Evolutionary conservation across 2,329 filamentous ascomycete genomes (phyloP).

Genomic region (Trichoderma sp.): DNA sequence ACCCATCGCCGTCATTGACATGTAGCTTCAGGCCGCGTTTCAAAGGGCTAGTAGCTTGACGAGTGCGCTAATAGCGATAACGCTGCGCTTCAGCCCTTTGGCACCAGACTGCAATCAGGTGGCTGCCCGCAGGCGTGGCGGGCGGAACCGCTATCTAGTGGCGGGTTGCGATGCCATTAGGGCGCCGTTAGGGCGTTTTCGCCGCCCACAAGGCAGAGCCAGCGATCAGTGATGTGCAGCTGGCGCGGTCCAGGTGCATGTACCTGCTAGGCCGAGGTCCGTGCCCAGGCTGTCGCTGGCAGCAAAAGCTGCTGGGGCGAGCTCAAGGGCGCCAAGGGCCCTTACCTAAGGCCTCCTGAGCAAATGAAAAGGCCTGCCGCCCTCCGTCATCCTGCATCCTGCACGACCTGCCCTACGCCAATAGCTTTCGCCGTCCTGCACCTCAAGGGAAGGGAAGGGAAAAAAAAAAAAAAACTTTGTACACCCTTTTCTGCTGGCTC

Average conservation of each 20-base stretch:
- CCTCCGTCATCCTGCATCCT: conserved; percentile 29
- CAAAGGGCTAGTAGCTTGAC: neutral
- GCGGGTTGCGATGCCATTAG: neutral
- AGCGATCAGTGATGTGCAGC: conserved; percentile 13
- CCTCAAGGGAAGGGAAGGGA: neutral
- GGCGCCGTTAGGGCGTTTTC: neutral
- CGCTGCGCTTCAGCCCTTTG: neutral
- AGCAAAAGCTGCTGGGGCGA: neutral
- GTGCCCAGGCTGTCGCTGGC: conserved; percentile 1
- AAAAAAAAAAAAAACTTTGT: neutral
- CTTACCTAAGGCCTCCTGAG: conserved; percentile 27
- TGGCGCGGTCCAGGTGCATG: neutral
- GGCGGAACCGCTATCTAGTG: conserved; percentile 9
- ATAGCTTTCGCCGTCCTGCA: conserved; percentile 21
- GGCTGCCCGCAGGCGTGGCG: conserved; percentile 4
- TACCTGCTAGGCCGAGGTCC: conserved; percentile 1
- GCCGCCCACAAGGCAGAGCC: neutral
- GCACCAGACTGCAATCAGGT: conserved; percentile 5
- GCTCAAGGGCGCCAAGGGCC: neutral
- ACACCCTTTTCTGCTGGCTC: conserved; percentile 9
- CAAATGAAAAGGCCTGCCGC: conserved; percentile 14
- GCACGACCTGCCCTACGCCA: conserved; percentile 22
- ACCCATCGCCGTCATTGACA: neutral
- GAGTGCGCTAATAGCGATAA: neutral
- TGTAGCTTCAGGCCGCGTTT: neutral